A percentile compares a stretch with the other conserved stretches of the same genome.
Conservation (phyloP, 2,329 filamentous ascomycete genomes). For the Monosporascus ibericus region DNA sequence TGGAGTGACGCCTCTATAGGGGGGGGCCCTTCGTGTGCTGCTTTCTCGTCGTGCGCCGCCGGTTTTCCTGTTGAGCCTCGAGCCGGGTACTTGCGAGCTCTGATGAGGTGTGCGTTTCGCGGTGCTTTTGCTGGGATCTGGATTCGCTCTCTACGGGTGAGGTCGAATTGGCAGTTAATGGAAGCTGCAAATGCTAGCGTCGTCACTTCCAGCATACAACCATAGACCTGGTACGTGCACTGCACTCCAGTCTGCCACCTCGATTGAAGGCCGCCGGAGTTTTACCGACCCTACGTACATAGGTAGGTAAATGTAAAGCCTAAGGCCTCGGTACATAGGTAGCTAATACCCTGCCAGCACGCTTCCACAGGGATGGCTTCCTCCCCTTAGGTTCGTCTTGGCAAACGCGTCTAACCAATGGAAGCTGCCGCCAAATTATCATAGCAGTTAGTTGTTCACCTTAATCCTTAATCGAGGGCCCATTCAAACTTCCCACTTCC, state of each 20-base stretch:
- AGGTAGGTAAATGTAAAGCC: too few relatives aligned
- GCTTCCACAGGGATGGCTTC: neutral
- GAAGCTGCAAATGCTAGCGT: neutral
- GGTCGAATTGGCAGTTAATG: constrained; percentile 6
- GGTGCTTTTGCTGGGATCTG: constrained; percentile 4
- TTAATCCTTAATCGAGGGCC: too few relatives aligned
- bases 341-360: neutral
- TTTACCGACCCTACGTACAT: too few relatives aligned
- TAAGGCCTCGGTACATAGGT: too few relatives aligned
- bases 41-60: constrained; percentile 2
- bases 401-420: neutral
- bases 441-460: too few relatives aligned
- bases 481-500: too few relatives aligned
- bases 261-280: too few relatives aligned
- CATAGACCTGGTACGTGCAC: too few relatives aligned
- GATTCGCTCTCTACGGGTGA: neutral
- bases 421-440: neutral
- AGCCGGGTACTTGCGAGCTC: neutral
- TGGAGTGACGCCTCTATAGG: constrained; percentile 14
- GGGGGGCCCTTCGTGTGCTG: constrained; percentile 8
- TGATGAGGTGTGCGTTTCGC: constrained; percentile 3
- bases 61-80: constrained; percentile 4
- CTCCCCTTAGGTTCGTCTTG: neutral
- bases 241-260: too few relatives aligned
- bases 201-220: neutral